Evolutionary conservation across 768 basidiomycete species (phyloP).

Genomic region (Candolleomyces efflorescens): DNA sequence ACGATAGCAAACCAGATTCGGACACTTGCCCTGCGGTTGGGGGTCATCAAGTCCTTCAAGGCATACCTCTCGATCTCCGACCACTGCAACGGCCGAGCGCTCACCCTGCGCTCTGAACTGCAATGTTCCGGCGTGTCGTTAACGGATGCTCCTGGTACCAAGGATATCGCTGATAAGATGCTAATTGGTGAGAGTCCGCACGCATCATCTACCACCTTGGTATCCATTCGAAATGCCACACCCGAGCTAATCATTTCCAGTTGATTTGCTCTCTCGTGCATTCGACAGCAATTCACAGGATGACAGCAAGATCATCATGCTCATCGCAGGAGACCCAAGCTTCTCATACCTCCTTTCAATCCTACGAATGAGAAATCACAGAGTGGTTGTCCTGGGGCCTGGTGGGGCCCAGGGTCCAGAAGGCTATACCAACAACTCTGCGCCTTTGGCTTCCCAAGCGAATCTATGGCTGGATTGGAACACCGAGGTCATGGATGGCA

Average conservation of each 20-base stretch:
- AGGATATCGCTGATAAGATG: conserved; percentile 21
- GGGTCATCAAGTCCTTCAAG: conserved; percentile 26
- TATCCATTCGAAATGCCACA: neutral
- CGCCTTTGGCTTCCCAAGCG: conserved; percentile 50
- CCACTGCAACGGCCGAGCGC: conserved; percentile 8
- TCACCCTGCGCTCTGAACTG: conserved; percentile 21
- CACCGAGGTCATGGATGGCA: conserved; percentile 27
- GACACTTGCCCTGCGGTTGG: conserved; percentile 20
- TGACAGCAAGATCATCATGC: conserved; percentile 43
- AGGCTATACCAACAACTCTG: conserved; percentile 19
- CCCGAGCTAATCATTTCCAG: conserved; percentile 6
- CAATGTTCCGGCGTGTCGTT: conserved; percentile 27
- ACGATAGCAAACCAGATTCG: conserved; percentile 23
- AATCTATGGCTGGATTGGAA: conserved; percentile 46
- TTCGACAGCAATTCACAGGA: conserved; percentile 11
- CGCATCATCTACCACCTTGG: neutral
- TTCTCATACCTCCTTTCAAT: conserved; percentile 41
- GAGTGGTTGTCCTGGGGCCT: conserved; percentile 36
- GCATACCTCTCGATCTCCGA: conserved; percentile 26
- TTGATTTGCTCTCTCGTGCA: neutral
- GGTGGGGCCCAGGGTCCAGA: conserved; percentile 27
- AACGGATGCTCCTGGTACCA: conserved; percentile 26
- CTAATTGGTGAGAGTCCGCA: conserved; percentile 18
- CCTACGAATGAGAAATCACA: conserved; percentile 33
- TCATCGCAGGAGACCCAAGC: conserved; percentile 41